Conservation (phyloP, 1,284 basidiomycete genomes). For the Cryptococcus hybrid region DNA sequence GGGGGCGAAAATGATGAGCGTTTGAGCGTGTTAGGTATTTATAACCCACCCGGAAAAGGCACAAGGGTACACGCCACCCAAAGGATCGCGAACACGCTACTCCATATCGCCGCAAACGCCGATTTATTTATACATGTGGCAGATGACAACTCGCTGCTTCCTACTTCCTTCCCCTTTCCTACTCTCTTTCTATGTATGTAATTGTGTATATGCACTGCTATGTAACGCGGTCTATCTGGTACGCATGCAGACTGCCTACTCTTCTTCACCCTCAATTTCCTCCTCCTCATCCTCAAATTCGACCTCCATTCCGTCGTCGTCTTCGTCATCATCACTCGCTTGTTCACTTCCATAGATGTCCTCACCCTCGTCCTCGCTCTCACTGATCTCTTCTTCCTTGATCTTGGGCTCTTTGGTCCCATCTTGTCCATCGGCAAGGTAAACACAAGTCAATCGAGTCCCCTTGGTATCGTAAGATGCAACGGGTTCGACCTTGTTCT, state of each 20-base stretch:
- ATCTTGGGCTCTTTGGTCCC: conserved; percentile 48
- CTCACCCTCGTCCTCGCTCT: conserved; percentile 21
- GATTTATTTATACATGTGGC: too few relatives aligned
- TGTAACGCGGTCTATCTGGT: too few relatives aligned
- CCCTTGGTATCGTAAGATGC: conserved; percentile 78
- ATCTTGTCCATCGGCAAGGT: conserved; percentile 60
- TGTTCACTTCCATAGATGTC: conserved; percentile 14
- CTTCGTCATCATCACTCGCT: conserved; percentile 30
- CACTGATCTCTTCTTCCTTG: conserved; percentile 35
- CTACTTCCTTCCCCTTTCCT: too few relatives aligned
- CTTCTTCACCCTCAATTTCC: conserved; percentile 11
- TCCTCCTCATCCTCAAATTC: conserved; percentile 21
- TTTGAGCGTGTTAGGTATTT: conserved; percentile 34
- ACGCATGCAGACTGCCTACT: conserved; percentile 1
- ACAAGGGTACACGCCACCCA: too few relatives aligned
- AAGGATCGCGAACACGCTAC: too few relatives aligned
- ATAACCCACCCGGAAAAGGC: background rate
- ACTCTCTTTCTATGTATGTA: too few relatives aligned
- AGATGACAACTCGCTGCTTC: too few relatives aligned
- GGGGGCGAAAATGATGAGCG: conserved; percentile 33
- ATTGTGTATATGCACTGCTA: too few relatives aligned
- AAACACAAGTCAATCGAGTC: conserved; percentile 74
- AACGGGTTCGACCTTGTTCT: conserved; percentile 57
- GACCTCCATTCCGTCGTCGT: conserved; percentile 50
- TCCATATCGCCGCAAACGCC: too few relatives aligned